Base-by-base conservation (phyloP, 768 basidiomycete species). In the Auricularia heimuer region DNA sequence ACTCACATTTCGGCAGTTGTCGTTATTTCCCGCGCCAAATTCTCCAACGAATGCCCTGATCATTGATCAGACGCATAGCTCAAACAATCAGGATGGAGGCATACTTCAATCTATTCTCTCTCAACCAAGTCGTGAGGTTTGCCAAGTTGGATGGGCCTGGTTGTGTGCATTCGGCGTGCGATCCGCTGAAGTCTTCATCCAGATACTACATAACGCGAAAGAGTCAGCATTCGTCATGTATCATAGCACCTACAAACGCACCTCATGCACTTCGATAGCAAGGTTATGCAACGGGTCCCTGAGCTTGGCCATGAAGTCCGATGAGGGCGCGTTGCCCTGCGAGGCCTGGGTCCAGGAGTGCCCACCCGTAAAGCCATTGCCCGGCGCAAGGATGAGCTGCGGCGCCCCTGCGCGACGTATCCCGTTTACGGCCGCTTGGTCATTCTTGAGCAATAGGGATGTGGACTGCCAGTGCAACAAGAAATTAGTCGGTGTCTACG, bases 211-310 rank as follows among this genome's bases (percentile, higher is more conserved):
- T 51, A n/a, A 35, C 21, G 45, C 4, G 37, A 24, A 33, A 29
- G 39, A 54, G 64, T 58, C 61, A 45, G 39, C 39, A 42, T 8
- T 42, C 29, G 29, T 29, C 29, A 29, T 29, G 29, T 29, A 29
- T 29, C 29, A 29, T 29, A 29, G 29, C 29, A 29, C 29, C 29
- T 29, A 29, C 29, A 14, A 39, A 42, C 67, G 36, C 33, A 70
- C 70, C 62, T 81, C 80, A 65, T 81, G 80, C 21, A 80, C 69
- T 69, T 81, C 79, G 63, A 81, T 79, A n/a, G 79, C 80, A 1
- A 74, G 74, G 64, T 81, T 81, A 18, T 72, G 65, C 8, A 77
- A 44, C 7, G 80, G 79, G 68, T 81, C 80, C 2, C 70, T 68
- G 8, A 81, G 69, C 67, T 74, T 73, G 58, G 77, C 76, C 74